Base-by-base conservation (phyloP, 108 stramenopile genomes). In the Epithemia pelagica region DNA sequence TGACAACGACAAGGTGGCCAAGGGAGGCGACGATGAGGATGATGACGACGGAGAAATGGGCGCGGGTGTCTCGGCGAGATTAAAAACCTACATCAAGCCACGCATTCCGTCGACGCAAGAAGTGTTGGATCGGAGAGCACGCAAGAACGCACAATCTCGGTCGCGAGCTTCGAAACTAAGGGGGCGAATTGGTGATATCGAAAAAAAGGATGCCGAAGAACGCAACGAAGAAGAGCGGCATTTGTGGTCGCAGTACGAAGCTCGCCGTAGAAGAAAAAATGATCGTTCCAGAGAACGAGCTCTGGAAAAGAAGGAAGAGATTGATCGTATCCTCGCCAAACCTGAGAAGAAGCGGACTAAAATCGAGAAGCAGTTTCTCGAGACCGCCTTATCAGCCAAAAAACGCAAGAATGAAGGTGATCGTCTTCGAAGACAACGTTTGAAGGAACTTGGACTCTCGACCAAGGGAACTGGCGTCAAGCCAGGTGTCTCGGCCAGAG, bases 341-440 rank as follows among this genome's bases (percentile, higher is more conserved):
- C 74, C 81, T 21, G 90, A 87, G 63, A 69, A 75, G 57, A 84
- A 87, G 58, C 62, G 90, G 53, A 79, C 84, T 5, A 77, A 83
- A 61, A 84, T 83, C 57, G 90, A 91, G 70, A 74, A 59, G 29
- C 78, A 81, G 63, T 76, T 78, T 57, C 65, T 87, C 70, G 74
- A 78, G 25, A 72, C 69, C 23, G 77, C 80, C 5, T 58, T 88
- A 32, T 58, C 52, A 24, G 86, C 83, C 24, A 91, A 86, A 72
- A 81, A 80, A 32, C 58, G 87, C 60, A 91, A 91, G 84, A 91
- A 88, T 66, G 90, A 88, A 69, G 87, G 87, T 19, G 90, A 91
- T 76, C 77, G 90, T 31, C 52, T 87, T 62, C 74, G 90, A 28
- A 79, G 90, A 52, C 83, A 86, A 46, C 68, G 81, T 59, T 58